Evolutionary conservation across 78 protist species (phyloP).

Genomic region (Bigelowiella natans): DNA sequence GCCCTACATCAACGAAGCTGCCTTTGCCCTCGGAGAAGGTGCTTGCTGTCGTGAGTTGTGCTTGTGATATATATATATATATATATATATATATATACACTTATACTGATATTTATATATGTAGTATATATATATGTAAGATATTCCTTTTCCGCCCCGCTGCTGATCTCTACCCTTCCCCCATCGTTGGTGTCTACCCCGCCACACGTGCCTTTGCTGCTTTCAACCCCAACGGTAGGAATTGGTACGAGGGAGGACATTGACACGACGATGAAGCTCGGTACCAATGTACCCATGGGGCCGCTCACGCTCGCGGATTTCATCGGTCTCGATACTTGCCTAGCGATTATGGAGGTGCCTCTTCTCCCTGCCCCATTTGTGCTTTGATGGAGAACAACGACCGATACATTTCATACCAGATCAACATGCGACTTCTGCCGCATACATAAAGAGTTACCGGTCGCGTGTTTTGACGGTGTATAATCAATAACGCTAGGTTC

Average conservation of each 20-base stretch:
- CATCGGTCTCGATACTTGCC: constrained; percentile 1
- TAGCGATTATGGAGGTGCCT: not conserved
- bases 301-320: constrained; percentile 4
- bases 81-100: not conserved
- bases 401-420: too few species aligned
- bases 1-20: constrained; percentile 23
- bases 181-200: too few species aligned
- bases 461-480: too few species aligned
- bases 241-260: constrained; percentile 3
- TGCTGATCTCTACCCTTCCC: too few species aligned
- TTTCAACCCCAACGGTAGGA: not conserved
- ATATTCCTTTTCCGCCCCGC: too few species aligned
- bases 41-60: too few species aligned
- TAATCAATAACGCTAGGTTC: not conserved
- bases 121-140: not conserved
- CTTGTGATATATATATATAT: not conserved
- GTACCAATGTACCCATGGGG: constrained; percentile 12
- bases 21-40: constrained; percentile 8
- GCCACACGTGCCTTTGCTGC: too few species aligned
- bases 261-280: constrained; percentile 3
- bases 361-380: too few species aligned
- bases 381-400: too few species aligned
- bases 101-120: not conserved
- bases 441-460: too few species aligned
- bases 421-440: too few species aligned